Base-by-base conservation (phyloP, 1,139 yeast genomes). In the Suhomyces wounanorum region DNA sequence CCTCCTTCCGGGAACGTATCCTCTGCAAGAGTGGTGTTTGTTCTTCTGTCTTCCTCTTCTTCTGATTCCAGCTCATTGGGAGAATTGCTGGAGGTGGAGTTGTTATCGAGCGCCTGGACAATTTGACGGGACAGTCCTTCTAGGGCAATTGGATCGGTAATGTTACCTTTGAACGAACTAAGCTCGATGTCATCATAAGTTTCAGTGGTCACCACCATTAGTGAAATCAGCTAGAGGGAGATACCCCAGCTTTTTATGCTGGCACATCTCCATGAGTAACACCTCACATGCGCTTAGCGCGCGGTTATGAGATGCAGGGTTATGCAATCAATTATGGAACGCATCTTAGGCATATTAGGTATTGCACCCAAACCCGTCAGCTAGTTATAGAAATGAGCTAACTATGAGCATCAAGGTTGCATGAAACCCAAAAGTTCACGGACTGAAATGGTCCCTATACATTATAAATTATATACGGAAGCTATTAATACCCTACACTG, bases 1-100 rank as follows among this genome's bases (percentile, higher is more conserved):
- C 75, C 76, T 10, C 75, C 73, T 16, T 64, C 68, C 0, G 68
- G 68, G 35, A 49, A 62, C 38, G 45, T 14, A 21, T 47, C 37
- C 30, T 41, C 44, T 38, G 31, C 16, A 9, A 25, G 13, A 11
- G 41, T 21, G 31, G 30, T 9, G 13, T 38, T 21, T 21, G 31
- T 14, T 33, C 37, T 33, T 16, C 37, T 33, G 18, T 14, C 14
- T 6, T 31, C 37, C 11, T 33, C 18, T 14, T 33, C 37, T 3
- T 33, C 37, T 7, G 37, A 7, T 8, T 33, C 18, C 37, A 33
- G 18, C 3, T 7, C 37, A 33, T 8, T 33, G 37, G 37, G 37
- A 17, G 37, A 33, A 33, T 3, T 8, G 11, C 37, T 33, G 18
- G 37, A 14, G 14, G 18, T 33, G 18, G 33, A 30, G 8, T 7